A percentile compares a stretch with the other conserved stretches of the same genome.
These are phyloP conservation scores for Basipetospora sp. DNA, from an alignment of 2,329 filamentous ascomycete genomes.

Conservation along the genomic window DNA sequence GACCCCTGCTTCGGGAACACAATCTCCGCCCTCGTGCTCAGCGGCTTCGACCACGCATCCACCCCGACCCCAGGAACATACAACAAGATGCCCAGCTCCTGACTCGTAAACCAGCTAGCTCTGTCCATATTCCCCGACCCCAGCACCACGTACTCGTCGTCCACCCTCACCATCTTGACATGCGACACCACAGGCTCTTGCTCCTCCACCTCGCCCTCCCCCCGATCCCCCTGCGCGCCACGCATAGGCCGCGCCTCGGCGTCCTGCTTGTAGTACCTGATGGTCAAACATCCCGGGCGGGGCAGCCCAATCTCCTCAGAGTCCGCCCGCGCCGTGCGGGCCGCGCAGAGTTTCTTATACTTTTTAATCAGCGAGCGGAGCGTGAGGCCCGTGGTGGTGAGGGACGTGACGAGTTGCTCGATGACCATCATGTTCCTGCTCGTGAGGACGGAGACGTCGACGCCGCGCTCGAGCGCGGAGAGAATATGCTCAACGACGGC, in stretches of 20 bases:
- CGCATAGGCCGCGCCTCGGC: conserved; percentile 13
- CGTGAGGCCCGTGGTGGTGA: conserved; percentile 55
- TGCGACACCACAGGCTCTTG: conserved; percentile 59
- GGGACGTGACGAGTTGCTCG: conserved; percentile 68
- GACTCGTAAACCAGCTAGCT: conserved; percentile 75
- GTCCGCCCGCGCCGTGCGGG: conserved; percentile 14
- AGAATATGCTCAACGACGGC: conserved; percentile 49
- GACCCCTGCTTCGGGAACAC: conserved; percentile 11
- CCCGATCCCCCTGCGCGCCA: too few species aligned
- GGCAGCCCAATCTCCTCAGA: conserved; percentile 27
- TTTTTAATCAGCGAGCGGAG: conserved; percentile 42
- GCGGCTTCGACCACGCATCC: conserved; percentile 24
- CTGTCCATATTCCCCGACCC: conserved; percentile 76
- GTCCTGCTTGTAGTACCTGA: conserved; percentile 42
- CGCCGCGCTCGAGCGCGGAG: conserved; percentile 46
- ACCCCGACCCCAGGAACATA: conserved; percentile 25
- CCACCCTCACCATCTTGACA: conserved; percentile 62
- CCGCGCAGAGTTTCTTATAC: conserved; percentile 25
- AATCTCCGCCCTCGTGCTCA: conserved; percentile 22
- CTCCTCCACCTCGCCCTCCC: conserved; percentile 6
- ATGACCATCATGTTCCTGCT: conserved; percentile 57
- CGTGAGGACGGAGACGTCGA: conserved; percentile 54
- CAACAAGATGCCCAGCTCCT: conserved; percentile 59
- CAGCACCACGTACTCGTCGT: conserved; percentile 50
- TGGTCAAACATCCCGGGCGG: conserved; percentile 34